These are phyloP conservation scores for Drechslerella stenobrocha DNA, from an alignment of 2,329 filamentous ascomycete species.

Conservation along the genomic window DNA sequence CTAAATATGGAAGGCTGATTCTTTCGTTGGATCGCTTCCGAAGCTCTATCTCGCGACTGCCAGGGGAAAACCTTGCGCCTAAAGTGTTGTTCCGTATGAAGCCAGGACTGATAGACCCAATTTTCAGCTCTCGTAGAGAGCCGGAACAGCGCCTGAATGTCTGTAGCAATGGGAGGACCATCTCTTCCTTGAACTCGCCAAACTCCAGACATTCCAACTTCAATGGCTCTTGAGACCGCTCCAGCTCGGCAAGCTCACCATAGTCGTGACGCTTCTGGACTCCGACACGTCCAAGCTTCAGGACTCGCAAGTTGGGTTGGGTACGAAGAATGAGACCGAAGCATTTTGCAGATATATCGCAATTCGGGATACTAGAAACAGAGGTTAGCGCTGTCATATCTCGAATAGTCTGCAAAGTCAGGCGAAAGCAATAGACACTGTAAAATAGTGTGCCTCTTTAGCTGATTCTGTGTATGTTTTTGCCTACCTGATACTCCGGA, in stretches of 20 bases:
- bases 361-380: not conserved
- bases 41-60: constrained; percentile 5
- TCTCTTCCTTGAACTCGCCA: constrained; percentile 11
- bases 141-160: constrained; percentile 8
- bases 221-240: not conserved
- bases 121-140: constrained; percentile 19
- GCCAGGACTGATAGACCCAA: not conserved
- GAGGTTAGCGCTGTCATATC: too few relatives aligned
- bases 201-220: constrained; percentile 20
- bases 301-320: not conserved
- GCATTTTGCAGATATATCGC: constrained; percentile 4
- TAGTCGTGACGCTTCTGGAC: constrained; percentile 5
- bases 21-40: constrained; percentile 6
- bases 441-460: not conserved
- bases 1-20: constrained; percentile 14
- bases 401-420: too few relatives aligned
- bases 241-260: not conserved
- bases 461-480: not conserved
- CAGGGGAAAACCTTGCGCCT: constrained; percentile 10
- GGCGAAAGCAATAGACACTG: too few relatives aligned
- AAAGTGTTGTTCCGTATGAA: not conserved
- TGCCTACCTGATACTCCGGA: not conserved
- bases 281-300: not conserved
- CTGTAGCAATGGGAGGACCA: constrained; percentile 17
- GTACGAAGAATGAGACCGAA: not conserved